Evolutionary conservation across 208 protist genomes (phyloP).

Genomic region (Trypanosoma scelopori): DNA sequence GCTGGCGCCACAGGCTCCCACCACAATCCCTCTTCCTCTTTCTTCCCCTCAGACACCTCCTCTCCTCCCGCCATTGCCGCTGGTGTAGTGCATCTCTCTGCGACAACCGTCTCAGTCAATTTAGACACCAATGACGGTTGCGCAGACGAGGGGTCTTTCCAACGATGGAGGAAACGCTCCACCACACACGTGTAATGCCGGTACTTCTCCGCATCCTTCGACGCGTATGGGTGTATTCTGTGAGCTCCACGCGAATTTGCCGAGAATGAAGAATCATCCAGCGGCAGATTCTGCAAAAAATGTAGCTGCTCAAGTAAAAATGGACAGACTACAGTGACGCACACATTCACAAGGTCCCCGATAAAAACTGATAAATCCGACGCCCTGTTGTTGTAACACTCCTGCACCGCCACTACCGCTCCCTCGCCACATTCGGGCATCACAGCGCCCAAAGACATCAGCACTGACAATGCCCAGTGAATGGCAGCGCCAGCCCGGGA

Average conservation of each 20-base stretch:
- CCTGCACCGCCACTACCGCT: neutral
- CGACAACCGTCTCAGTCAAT: neutral
- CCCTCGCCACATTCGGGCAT: neutral
- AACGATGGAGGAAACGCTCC: conserved; percentile 15
- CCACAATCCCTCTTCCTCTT: neutral
- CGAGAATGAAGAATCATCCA: neutral
- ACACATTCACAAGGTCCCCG: conserved; percentile 30
- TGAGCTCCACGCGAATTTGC: neutral
- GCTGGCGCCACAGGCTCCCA: conserved; percentile 24
- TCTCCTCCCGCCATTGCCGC: neutral
- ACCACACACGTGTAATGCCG: conserved; percentile 7
- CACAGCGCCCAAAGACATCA: conserved; percentile 10
- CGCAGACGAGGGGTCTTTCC: conserved; percentile 4
- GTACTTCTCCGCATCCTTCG: conserved; percentile 14
- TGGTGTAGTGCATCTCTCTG: neutral
- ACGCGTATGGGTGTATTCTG: neutral
- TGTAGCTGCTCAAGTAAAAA: conserved; percentile 26
- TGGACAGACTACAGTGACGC: conserved; percentile 18
- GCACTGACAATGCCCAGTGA: conserved; percentile 10
- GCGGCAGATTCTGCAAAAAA: neutral
- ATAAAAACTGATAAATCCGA: conserved; percentile 29
- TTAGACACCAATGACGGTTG: neutral
- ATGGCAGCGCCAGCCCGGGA: conserved; percentile 2
- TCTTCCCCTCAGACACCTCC: neutral
- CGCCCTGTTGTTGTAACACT: conserved; percentile 14